These are phyloP conservation scores for Triticum timopheevii DNA, from an alignment of 176 grass and related monocot genomes.

Conservation along the genomic window DNA sequence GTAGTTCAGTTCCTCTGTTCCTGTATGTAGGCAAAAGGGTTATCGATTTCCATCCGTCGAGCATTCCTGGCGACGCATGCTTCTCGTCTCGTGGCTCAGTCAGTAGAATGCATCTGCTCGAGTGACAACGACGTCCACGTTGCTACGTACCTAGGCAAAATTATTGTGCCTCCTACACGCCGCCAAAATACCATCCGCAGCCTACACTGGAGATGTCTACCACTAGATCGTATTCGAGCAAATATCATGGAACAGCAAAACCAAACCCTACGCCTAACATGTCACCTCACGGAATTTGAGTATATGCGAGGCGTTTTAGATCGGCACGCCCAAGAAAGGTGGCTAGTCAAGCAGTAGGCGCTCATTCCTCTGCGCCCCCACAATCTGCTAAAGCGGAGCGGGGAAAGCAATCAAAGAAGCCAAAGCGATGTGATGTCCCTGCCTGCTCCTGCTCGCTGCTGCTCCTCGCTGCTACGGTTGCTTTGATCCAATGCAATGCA, in stretches of 20 bases:
- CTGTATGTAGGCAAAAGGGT: background rate
- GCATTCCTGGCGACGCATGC: background rate
- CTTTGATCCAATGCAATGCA: constrained; percentile 93
- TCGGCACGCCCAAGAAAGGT: constrained; percentile 48
- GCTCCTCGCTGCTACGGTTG: constrained; percentile 28
- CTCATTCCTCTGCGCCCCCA: constrained; percentile 49
- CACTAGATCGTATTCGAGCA: constrained; percentile 10
- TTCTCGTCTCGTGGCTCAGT: background rate
- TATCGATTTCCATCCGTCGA: background rate
- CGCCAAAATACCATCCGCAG: background rate
- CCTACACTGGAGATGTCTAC: background rate
- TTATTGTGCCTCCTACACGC: constrained; percentile 3
- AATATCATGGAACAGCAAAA: constrained; percentile 25
- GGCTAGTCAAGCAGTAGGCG: constrained; percentile 35
- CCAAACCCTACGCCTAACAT: background rate
- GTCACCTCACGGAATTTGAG: constrained; percentile 24
- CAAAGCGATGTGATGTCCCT: constrained; percentile 43
- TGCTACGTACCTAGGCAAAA: constrained; percentile 1
- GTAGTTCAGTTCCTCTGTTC: background rate
- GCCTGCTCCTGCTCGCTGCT: background rate
- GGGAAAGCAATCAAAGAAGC: constrained; percentile 51
- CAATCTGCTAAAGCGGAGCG: constrained; percentile 40
- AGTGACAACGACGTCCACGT: constrained; percentile 7
- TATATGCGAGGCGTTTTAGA: background rate
- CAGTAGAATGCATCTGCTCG: background rate